phyloP scores from a whole-genome alignment of 148 eudicot species.

The Linanthus parryae region DNA sequence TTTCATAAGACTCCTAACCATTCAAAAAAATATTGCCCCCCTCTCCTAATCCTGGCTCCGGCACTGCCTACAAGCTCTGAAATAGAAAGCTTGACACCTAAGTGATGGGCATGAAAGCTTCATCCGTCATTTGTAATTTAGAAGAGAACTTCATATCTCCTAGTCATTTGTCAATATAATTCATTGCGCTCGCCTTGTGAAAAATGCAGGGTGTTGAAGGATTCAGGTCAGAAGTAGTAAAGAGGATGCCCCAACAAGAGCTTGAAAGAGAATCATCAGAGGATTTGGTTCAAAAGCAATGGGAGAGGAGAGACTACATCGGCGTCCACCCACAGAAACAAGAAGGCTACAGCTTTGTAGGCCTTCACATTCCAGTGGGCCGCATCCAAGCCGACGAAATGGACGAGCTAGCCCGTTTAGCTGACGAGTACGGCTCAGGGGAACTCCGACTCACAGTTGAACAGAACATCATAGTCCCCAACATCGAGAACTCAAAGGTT shows the following conservation, averaged over 20 bases:
- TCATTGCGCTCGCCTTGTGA: too few relatives aligned
- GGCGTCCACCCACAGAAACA: conserved; percentile 95
- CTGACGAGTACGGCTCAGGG: conserved; percentile 79
- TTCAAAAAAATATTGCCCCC: too few relatives aligned
- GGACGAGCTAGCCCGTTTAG: conserved; percentile 90
- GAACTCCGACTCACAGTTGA: conserved; percentile 94
- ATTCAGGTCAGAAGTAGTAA: conserved; percentile 80
- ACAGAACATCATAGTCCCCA: conserved; percentile 87
- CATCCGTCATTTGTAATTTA: too few relatives aligned
- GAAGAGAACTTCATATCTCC: too few relatives aligned
- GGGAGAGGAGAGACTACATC: conserved; percentile 86
- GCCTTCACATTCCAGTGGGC: conserved; percentile 89
- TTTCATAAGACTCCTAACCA: too few relatives aligned
- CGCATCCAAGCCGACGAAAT: conserved; percentile 90
- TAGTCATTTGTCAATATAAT: too few relatives aligned
- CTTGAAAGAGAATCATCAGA: conserved; percentile 73
- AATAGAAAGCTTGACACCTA: too few relatives aligned
- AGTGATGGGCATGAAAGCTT: too few relatives aligned
- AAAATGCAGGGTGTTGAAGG: conserved; percentile 73
- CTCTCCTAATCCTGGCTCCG: too few relatives aligned
- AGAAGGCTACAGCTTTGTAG: conserved; percentile 78
- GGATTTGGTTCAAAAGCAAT: conserved; percentile 53
- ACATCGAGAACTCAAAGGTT: conserved; percentile 63
- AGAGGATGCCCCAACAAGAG: conserved; percentile 72
- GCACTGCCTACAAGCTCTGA: too few relatives aligned